Percentiles rank a stretch among this genome's conserved stretches.
Conservation (phyloP, 306 rosid genomes). For the Ziziphus jujuba region DNA sequence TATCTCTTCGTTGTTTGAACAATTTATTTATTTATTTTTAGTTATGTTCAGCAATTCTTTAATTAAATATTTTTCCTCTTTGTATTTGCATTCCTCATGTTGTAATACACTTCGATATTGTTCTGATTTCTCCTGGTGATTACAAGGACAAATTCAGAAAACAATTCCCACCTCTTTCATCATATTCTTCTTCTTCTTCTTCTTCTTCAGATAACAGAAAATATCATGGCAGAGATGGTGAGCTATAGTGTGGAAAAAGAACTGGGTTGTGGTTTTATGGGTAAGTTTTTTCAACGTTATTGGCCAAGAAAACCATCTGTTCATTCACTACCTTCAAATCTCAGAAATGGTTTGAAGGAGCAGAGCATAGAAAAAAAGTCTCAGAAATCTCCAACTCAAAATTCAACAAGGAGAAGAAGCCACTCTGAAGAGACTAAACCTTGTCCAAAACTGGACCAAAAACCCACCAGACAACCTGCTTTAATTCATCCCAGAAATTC, state of each 20-base stretch:
- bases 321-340: slow-evolving; percentile 62
- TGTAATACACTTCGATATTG: not conserved
- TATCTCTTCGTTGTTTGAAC: slow-evolving; percentile 34
- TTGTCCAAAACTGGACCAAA: slow-evolving; percentile 26
- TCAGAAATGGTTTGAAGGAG: slow-evolving; percentile 24
- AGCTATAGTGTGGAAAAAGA: slow-evolving; percentile 37
- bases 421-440: slow-evolving; percentile 10
- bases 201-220: no score
- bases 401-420: slow-evolving; percentile 26
- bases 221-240: slow-evolving; percentile 58
- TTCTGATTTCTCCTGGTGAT: slow-evolving; percentile 7
- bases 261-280: slow-evolving; percentile 63
- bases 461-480: slow-evolving; percentile 32
- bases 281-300: slow-evolving; percentile 51
- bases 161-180: not conserved
- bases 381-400: slow-evolving; percentile 21
- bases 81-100: slow-evolving; percentile 8
- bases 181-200: slow-evolving; percentile 1
- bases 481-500: slow-evolving; percentile 35
- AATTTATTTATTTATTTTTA: slow-evolving; percentile 12
- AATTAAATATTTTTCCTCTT: slow-evolving; percentile 8
- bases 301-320: slow-evolving; percentile 68
- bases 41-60: slow-evolving; percentile 14
- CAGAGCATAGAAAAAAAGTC: slow-evolving; percentile 21
- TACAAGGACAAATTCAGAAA: not conserved